Conservation (phyloP, 371 early-diverging fungal genomes). For the Apophysomyces trapeziformis region DNA sequence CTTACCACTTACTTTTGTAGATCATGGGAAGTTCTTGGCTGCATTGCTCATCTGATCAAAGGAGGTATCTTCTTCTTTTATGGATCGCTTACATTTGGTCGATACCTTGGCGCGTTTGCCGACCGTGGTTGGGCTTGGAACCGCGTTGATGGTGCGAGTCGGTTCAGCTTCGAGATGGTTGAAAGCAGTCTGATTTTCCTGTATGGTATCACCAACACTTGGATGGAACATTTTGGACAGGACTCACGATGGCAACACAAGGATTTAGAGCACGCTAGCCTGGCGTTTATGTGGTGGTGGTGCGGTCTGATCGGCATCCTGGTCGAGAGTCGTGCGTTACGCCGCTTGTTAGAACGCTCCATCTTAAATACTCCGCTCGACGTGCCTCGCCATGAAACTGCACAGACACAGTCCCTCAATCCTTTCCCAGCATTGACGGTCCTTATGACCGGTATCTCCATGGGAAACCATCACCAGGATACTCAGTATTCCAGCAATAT, state of each 20-base stretch:
- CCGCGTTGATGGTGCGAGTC: slow-evolving; percentile 34
- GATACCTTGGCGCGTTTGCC: slow-evolving; percentile 55
- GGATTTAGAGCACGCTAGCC: slow-evolving; percentile 66
- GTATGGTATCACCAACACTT: slow-evolving; percentile 70
- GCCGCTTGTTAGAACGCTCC: slow-evolving; percentile 37
- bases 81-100: slow-evolving; percentile 49
- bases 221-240: slow-evolving; percentile 68
- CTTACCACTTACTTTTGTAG: slow-evolving; percentile 12
- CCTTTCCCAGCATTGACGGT: slow-evolving; percentile 66
- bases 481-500: slow-evolving; percentile 57
- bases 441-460: slow-evolving; percentile 63
- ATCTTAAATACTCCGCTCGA: slow-evolving; percentile 25
- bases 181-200: slow-evolving; percentile 52
- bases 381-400: slow-evolving; percentile 25
- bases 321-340: slow-evolving; percentile 55
- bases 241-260: slow-evolving; percentile 61
- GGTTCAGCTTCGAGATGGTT: slow-evolving; percentile 55
- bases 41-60: slow-evolving; percentile 56
- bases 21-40: slow-evolving; percentile 50
- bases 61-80: slow-evolving; percentile 58
- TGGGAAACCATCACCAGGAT: slow-evolving; percentile 69
- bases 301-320: slow-evolving; percentile 63
- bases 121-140: slow-evolving; percentile 59
- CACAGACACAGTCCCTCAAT: slow-evolving; percentile 40
- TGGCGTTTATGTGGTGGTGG: slow-evolving; percentile 74